Percentiles rank a stretch among this genome's conserved stretches.
phyloP scores from a whole-genome alignment of 371 early-diverging fungal genomes.

The Mortierella sp. region DNA sequence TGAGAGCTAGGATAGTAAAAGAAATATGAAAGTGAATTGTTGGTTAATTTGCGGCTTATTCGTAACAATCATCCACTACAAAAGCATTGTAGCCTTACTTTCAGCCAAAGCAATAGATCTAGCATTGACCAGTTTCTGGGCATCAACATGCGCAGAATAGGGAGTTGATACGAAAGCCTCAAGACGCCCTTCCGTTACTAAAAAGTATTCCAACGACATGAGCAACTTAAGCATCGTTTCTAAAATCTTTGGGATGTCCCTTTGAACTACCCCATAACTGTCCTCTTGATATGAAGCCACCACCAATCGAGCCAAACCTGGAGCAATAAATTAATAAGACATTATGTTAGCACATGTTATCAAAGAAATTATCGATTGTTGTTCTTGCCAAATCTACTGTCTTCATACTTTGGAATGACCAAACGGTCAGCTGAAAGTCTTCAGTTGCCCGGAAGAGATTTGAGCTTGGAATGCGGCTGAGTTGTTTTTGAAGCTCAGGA shows the following conservation, averaged over 20 bases:
- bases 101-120: constrained; percentile 24
- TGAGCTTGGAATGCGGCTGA: constrained; percentile 53
- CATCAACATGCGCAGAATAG: constrained; percentile 33
- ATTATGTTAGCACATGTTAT: neutral
- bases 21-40: neutral
- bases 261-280: constrained; percentile 67
- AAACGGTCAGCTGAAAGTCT: constrained; percentile 61
- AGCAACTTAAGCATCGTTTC: constrained; percentile 62
- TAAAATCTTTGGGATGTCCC: constrained; percentile 62
- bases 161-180: constrained; percentile 32
- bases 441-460: constrained; percentile 58
- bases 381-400: neutral
- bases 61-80: neutral
- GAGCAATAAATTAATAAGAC: neutral
- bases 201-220: constrained; percentile 56
- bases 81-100: constrained; percentile 4
- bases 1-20: constrained; percentile 54
- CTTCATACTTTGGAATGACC: constrained; percentile 64
- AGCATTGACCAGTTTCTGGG: constrained; percentile 32
- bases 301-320: constrained; percentile 63
- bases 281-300: constrained; percentile 67
- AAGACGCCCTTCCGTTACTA: constrained; percentile 56
- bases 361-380: too few species aligned
- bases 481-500: constrained; percentile 47
- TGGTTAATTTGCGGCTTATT: neutral